Base-by-base conservation (phyloP, 371 early-diverging fungal species). In the Circinella umbellata region DNA sequence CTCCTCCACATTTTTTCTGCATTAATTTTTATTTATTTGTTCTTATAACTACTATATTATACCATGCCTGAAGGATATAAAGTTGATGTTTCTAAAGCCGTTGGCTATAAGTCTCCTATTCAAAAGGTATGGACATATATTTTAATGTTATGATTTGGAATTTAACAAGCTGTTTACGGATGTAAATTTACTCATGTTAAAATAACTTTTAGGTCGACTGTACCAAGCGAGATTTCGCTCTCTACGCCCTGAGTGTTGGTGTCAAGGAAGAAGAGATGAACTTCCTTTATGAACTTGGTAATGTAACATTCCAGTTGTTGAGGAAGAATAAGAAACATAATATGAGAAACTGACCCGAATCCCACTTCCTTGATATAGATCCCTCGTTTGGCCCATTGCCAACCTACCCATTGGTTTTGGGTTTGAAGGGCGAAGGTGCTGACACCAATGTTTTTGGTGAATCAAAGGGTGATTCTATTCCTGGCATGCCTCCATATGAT, bases 401-500 rank as follows among this genome's bases (percentile, higher is more conserved):
- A 3, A 91, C 91, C 48, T 93, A 92, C 68, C 90, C 92, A 53
- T 77, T 92, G 60, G 91, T 89, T 15, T 82, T 93, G 46, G 66
- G 78, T 3, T 76, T 93, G 18, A 91, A 90, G 75, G 87, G 88
- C 46, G 73, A 85, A 61, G 77, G 76, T 42, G 76, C 75, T 46
- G 89, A 91, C 68, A 89, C 92, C 64, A 91, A 90, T 69, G 78
- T 85, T 3, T 93, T 90, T 66, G 86, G 84, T 38, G 83, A 86
- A 35, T 67, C 70, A 4, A 72, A 71, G 17, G 77, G 79, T 35
- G 82, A 76, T 4, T 66, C 78, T 35, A 64, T 83, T 46, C 88
- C 90, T 35, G 92, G 91, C 51, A 80, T 93, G 70, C 91, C 93
- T 34, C 81, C 82, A 60, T 89, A 83, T 72, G 91, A 93, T 67